phyloP scores from a whole-genome alignment of 148 eudicot genomes.

The Fagopyrum tataricum region DNA sequence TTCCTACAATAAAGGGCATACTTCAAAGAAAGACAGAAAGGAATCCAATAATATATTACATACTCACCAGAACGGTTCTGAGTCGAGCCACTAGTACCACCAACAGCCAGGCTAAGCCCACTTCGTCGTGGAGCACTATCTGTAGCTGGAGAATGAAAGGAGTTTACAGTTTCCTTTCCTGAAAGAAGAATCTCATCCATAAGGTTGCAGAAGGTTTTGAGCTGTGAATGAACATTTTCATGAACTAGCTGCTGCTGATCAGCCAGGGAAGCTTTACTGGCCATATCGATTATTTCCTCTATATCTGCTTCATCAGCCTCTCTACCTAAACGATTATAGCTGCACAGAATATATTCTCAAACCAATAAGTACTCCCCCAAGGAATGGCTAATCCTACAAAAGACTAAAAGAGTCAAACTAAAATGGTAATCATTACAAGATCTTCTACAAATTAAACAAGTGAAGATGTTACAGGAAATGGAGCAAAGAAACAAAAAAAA shows the following conservation, averaged over 20 bases:
- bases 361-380: not conserved
- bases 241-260: constrained; percentile 87
- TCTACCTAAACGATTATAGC: constrained; percentile 77
- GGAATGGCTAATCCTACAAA: not conserved
- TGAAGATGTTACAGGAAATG: not conserved
- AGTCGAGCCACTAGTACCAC: constrained; percentile 33
- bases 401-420: not conserved
- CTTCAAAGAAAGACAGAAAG: not conserved
- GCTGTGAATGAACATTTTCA: constrained; percentile 73
- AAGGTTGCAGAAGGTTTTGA: constrained; percentile 41
- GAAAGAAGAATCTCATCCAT: constrained; percentile 84
- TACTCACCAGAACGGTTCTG: constrained; percentile 43
- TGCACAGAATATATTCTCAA: constrained; percentile 24
- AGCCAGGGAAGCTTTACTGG: constrained; percentile 58
- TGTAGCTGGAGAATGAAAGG: constrained; percentile 25
- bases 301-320: constrained; percentile 77
- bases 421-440: not conserved
- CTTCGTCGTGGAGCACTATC: constrained; percentile 36
- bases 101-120: constrained; percentile 84
- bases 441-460: not conserved
- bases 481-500: not conserved
- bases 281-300: constrained; percentile 85
- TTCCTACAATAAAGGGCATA: not conserved
- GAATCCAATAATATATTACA: not conserved
- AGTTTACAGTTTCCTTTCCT: constrained; percentile 23